Base-by-base conservation (phyloP, 352 stramenopile species). In the Globisporangium heterothallicum region DNA sequence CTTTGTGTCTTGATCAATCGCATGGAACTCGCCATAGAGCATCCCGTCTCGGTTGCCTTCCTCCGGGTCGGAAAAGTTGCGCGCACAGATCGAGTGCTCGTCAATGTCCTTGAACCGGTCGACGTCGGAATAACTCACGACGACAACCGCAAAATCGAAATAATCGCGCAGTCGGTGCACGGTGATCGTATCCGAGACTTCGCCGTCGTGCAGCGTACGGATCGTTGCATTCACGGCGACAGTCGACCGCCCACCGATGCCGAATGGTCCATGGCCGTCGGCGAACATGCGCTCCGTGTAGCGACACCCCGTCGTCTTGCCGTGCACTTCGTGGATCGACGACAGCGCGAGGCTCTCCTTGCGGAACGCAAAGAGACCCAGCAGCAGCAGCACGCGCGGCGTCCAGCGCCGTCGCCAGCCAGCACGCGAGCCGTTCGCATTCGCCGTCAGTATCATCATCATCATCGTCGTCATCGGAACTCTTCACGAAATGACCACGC, bases 251-350 rank as follows among this genome's bases (percentile, higher is more conserved):
- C 70, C 76, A n/a, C 47, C 32, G 30, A 69, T 48, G 26, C 72
- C 70, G 47, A 72, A 84, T 9, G 74, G 74, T 0, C 79, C 80
- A 32, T 64, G 63, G 24, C 65, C 66, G 51, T 88, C 75, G 6
- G 74, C 80, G 62, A 92, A 94, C 81, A 92, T 89, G 56, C 71
- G 70, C 65, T 94, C 82, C 10, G 72, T 84, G 49, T 86, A 74
- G 41, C 78, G 74, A 49, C 64, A 83, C 30, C 83, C 77, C 0
- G 70, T 86, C 14, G 63, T 68, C 48, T 72, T 72, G 18, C 74
- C 78, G 10, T 78, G 58, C 27, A 87, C 58, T 21, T 71, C 42
- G 61, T 91, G 75, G 42, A 88, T 81, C 42, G 79, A 91, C 24
- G 63, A 68, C 16, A 68, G 58, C 6, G 60, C 73, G 25, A 78